A percentile compares a stretch with the other conserved stretches of the same genome.
Evolutionary conservation across 148 eudicot genomes (phyloP).

Genomic region (Simmondsia chinensis): DNA sequence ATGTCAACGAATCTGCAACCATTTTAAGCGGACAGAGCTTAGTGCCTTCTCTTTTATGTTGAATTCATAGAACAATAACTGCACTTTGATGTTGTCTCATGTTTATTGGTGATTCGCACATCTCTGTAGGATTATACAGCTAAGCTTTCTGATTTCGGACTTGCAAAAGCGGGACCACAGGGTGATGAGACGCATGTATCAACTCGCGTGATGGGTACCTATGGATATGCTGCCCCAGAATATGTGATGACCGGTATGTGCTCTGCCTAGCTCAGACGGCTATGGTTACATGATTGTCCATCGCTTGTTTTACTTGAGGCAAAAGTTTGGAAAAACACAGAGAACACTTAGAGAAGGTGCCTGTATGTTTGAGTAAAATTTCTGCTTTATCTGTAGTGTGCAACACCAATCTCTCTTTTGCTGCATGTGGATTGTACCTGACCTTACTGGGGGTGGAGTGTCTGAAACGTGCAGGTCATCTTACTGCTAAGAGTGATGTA

Average conservation of each 20-base stretch:
- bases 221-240: constrained; percentile 99
- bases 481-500: constrained; percentile 94
- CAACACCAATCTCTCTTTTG: not conserved
- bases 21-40: too few species aligned
- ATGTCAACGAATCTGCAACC: too few species aligned
- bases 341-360: too few species aligned
- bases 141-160: constrained; percentile 92
- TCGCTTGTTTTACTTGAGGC: not conserved
- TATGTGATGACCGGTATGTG: constrained; percentile 92
- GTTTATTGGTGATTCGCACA: not conserved
- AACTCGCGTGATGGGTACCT: constrained; percentile 96
- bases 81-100: not conserved
- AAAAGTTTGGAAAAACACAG: too few species aligned
- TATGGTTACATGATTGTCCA: not conserved
- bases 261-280: constrained; percentile 1
- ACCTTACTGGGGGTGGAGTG: not conserved
- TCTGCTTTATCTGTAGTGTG: not conserved
- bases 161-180: constrained; percentile 97
- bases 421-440: not conserved
- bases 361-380: not conserved
- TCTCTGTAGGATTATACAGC: constrained; percentile 68
- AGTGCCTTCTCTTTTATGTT: not conserved
- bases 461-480: constrained; percentile 65
- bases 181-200: constrained; percentile 96
- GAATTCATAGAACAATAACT: not conserved